Conservation (phyloP, 1,284 basidiomycete species). For the Ustilago crameri region DNA sequence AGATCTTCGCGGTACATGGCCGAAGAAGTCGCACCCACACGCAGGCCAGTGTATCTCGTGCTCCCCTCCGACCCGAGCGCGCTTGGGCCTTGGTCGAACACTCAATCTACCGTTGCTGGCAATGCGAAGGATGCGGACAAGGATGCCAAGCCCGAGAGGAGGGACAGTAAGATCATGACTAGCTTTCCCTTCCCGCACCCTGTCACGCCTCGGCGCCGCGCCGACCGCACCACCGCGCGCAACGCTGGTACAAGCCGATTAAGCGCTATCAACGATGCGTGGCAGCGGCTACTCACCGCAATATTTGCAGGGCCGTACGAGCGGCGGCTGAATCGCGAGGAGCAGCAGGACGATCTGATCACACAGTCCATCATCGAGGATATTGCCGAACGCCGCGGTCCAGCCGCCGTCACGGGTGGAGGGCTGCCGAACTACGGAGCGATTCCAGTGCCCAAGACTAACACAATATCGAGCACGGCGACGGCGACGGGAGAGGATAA, state of each 20-base stretch:
- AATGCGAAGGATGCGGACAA: neutral
- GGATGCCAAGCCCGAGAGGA: constrained; percentile 5
- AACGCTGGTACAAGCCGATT: neutral
- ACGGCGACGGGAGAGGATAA: no score
- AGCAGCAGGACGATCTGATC: constrained; percentile 32
- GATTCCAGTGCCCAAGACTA: constrained; percentile 10
- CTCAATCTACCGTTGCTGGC: neutral
- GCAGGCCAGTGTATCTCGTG: constrained; percentile 26
- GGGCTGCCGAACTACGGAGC: constrained; percentile 13
- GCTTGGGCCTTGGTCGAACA: constrained; percentile 17
- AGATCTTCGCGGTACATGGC: constrained; percentile 25
- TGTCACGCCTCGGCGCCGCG: constrained; percentile 9
- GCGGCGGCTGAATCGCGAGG: constrained; percentile 27
- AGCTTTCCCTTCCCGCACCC: constrained; percentile 54
- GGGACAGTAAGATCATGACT: constrained; percentile 52
- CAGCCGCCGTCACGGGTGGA: neutral
- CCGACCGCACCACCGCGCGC: neutral
- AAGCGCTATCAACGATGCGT: constrained; percentile 6
- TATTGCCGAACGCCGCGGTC: constrained; percentile 20
- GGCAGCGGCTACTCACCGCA: constrained; percentile 26
- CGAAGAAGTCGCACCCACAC: constrained; percentile 33
- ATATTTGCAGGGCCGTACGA: constrained; percentile 49
- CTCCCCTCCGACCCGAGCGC: constrained; percentile 32
- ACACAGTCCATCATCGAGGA: constrained; percentile 30
- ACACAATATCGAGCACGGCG: neutral